Base-by-base conservation (phyloP, 371 early-diverging fungal genomes). In the Circinella umbellata region DNA sequence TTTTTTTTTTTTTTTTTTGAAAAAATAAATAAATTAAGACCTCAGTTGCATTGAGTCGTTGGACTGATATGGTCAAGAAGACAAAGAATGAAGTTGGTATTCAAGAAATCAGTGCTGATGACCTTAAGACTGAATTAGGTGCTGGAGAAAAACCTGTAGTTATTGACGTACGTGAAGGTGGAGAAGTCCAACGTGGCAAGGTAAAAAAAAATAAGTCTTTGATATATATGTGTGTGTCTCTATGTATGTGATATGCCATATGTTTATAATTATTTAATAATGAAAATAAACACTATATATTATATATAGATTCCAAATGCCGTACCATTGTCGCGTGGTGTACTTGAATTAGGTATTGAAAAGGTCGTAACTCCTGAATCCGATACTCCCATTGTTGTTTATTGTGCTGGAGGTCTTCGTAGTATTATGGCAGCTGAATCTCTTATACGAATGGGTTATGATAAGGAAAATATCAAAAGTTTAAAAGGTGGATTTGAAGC, bases 361-460 rank as follows among this genome's bases (percentile, higher is more conserved):
- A 76, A 79, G 27, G 69, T 79, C 8, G 72, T 79, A 0, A 38
- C 67, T 4, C 68, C 72, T 6, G 79, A 76, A n/a, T 69, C 74
- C 4, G 69, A 76, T 39, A 62, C 69, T 18, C 76, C 73, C 13
- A 68, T 89, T 60, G 78, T 89, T 0, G 60, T 89, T 17, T 89
- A 89, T 73, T 89, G 89, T 65, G 87, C 86, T 15, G 82, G 85
- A 20, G 87, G 87, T 7, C 62, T 72, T 37, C 85, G 88, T 42
- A 85, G 86, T 20, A 71, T 86, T n/a, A 66, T 88, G 67, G 86
- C 88, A 7, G 88, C 85, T 1, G 86, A 83, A 67, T 42, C 80
- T 7, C 70, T 88, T 61, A 71, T 79, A 42, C 73, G 82, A 27
- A 78, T 88, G 80, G 89, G 89, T 3, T 88, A 88, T 74, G 69